Conservation (phyloP, 2,329 filamentous ascomycete species). For the Dactylellina sp. region DNA sequence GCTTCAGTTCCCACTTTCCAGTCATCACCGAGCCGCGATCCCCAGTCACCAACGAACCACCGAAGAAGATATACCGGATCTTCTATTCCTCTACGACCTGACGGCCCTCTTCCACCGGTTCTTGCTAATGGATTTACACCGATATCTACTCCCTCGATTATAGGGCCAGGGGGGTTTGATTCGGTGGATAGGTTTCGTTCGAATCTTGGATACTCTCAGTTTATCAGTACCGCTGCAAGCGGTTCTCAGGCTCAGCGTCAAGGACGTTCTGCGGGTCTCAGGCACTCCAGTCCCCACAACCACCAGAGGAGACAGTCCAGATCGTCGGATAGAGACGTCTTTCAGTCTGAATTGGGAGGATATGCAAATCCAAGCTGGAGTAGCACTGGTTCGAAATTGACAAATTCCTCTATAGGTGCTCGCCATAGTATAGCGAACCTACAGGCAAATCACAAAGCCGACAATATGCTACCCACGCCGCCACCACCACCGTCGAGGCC, state of each 20-base stretch:
- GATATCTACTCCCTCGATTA: slow-evolving; percentile 49
- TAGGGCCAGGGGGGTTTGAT: slow-evolving; percentile 45
- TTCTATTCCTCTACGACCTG: slow-evolving; percentile 48
- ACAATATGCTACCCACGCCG: slow-evolving; percentile 30
- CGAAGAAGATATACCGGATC: slow-evolving; percentile 50
- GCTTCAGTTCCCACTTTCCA: slow-evolving; percentile 24
- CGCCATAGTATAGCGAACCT: slow-evolving; percentile 54
- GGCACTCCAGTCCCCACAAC: slow-evolving; percentile 54
- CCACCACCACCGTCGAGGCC: slow-evolving; percentile 48
- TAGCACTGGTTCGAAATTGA: slow-evolving; percentile 33
- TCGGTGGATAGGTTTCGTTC: slow-evolving; percentile 40
- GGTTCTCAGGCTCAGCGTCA: slow-evolving; percentile 38
- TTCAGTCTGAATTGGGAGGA: slow-evolving; percentile 37
- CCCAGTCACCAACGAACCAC: slow-evolving; percentile 50
- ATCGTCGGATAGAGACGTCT: slow-evolving; percentile 52
- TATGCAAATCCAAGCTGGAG: slow-evolving; percentile 44
- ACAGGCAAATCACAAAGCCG: slow-evolving; percentile 38
- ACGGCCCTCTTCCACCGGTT: slow-evolving; percentile 38
- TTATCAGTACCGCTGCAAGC: slow-evolving; percentile 12
- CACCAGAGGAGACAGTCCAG: slow-evolving; percentile 52
- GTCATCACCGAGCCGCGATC: slow-evolving; percentile 28
- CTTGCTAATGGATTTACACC: slow-evolving; percentile 48
- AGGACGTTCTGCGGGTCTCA: slow-evolving; percentile 47
- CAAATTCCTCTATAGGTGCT: slow-evolving; percentile 42
- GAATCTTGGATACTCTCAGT: slow-evolving; percentile 45